These are phyloP conservation scores for Phlebopus sp. DNA, from an alignment of 1,284 basidiomycete species.

Conservation along the genomic window DNA sequence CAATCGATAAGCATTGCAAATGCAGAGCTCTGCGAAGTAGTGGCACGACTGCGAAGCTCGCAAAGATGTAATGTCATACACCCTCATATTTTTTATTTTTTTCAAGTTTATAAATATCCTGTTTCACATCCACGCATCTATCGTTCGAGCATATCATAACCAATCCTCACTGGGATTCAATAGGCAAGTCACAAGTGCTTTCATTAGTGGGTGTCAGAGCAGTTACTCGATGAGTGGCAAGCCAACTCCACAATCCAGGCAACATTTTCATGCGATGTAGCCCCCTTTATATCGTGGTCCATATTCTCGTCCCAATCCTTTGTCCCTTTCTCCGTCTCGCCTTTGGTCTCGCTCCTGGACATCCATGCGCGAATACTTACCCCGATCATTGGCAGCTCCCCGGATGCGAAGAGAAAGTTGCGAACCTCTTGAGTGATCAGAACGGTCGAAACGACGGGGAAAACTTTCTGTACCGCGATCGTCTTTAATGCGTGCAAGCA, in stretches of 20 bases:
- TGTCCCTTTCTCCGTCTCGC: constrained; percentile 22
- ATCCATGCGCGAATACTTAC: constrained; percentile 13
- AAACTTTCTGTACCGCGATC: constrained; percentile 11
- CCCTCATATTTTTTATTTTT: too few relatives aligned
- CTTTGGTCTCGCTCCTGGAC: constrained; percentile 19
- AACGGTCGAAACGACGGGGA: constrained; percentile 9
- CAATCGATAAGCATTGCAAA: too few relatives aligned
- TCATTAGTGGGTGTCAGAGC: too few relatives aligned
- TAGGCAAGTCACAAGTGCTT: too few relatives aligned
- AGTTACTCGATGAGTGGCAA: too few relatives aligned
- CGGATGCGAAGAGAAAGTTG: constrained; percentile 26
- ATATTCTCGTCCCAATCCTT: constrained; percentile 16
- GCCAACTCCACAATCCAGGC: too few relatives aligned
- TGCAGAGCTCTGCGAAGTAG: too few relatives aligned
- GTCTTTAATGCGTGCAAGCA: constrained; percentile 31
- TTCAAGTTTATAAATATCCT: too few relatives aligned
- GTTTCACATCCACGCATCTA: too few relatives aligned
- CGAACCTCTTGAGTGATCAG: constrained; percentile 2
- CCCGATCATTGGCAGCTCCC: constrained; percentile 22
- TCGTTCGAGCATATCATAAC: too few relatives aligned
- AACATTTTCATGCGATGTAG: constrained; percentile 42
- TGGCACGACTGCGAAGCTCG: too few relatives aligned
- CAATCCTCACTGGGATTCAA: background rate
- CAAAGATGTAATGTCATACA: too few relatives aligned
- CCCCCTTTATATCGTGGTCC: constrained; percentile 49